phyloP scores from a whole-genome alignment of 176 grass and related monocot species.

The Oryza australiensis region DNA sequence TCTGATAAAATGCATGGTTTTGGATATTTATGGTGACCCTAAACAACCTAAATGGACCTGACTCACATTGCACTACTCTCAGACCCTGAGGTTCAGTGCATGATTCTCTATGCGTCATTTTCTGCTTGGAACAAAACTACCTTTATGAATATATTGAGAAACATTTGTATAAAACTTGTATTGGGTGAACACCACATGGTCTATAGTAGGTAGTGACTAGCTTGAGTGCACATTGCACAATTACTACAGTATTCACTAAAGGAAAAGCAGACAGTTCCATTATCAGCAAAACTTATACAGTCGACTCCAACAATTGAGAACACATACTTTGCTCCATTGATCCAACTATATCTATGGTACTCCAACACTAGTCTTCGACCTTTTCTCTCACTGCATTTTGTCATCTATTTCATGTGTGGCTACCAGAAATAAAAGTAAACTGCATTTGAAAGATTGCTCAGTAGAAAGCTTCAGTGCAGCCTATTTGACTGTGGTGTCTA shows the following conservation, averaged over 20 bases:
- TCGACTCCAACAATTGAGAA: not conserved
- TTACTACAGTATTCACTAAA: not conserved
- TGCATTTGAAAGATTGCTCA: not conserved
- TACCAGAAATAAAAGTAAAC: not conserved
- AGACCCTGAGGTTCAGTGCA: not conserved
- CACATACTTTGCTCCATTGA: not conserved
- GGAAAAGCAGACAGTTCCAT: not conserved
- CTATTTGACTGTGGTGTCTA: not conserved
- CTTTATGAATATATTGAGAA: not conserved
- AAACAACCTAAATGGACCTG: constrained; percentile 14
- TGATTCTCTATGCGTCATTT: not conserved
- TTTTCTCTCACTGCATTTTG: not conserved
- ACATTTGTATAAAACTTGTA: not conserved
- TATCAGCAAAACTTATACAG: not conserved
- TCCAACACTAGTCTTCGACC: not conserved
- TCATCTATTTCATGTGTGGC: not conserved
- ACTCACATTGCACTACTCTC: not conserved
- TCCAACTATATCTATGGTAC: not conserved
- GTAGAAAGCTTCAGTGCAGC: constrained; percentile 10
- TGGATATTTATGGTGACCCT: not conserved
- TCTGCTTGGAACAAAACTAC: not conserved
- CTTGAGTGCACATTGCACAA: not conserved
- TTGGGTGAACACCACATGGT: not conserved
- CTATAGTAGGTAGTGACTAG: not conserved
- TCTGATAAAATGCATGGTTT: not conserved